A percentile compares a stretch with the other conserved stretches of the same genome.
Conservation (phyloP, 768 basidiomycete species). For the Termitomyces sp. region DNA sequence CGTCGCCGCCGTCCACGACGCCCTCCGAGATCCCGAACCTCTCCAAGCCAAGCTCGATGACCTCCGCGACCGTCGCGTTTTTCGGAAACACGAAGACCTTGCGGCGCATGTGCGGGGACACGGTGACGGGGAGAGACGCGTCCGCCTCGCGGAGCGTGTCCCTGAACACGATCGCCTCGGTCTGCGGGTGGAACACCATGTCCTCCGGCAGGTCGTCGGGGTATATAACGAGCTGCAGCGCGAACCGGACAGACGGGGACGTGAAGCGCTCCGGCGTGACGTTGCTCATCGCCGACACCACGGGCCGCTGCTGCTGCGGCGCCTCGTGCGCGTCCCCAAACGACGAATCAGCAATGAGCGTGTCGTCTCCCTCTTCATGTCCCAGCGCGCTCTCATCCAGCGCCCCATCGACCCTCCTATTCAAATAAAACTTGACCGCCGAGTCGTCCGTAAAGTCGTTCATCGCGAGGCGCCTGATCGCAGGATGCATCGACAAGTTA, state of each 20-base stretch:
- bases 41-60: slow-evolving; percentile 88
- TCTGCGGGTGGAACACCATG: slow-evolving; percentile 89
- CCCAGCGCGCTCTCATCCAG: slow-evolving; percentile 34
- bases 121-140: slow-evolving; percentile 41
- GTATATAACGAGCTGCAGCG: slow-evolving; percentile 82
- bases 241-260: slow-evolving; percentile 80
- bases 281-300: slow-evolving; percentile 33
- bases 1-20: slow-evolving; percentile 98
- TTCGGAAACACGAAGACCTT: slow-evolving; percentile 91
- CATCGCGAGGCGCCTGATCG: slow-evolving; percentile 91
- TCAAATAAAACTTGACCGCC: slow-evolving; percentile 93
- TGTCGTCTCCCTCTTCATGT: slow-evolving; percentile 34
- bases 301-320: slow-evolving; percentile 19
- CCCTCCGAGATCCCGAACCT: slow-evolving; percentile 93
- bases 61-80: slow-evolving; percentile 94
- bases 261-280: slow-evolving; percentile 70
- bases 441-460: slow-evolving; percentile 98
- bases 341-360: slow-evolving; percentile 33
- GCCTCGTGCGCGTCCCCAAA: slow-evolving; percentile 18
- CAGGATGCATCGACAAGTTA: slow-evolving; percentile 91
- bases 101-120: slow-evolving; percentile 57
- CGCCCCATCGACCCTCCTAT: slow-evolving; percentile 44
- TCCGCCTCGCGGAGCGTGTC: slow-evolving; percentile 55
- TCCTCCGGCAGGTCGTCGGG: slow-evolving; percentile 91
- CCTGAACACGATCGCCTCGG: slow-evolving; percentile 92